These are phyloP conservation scores for Wickerhamiella sergipiensis DNA, from an alignment of 805 yeast genomes.

Conservation along the genomic window DNA sequence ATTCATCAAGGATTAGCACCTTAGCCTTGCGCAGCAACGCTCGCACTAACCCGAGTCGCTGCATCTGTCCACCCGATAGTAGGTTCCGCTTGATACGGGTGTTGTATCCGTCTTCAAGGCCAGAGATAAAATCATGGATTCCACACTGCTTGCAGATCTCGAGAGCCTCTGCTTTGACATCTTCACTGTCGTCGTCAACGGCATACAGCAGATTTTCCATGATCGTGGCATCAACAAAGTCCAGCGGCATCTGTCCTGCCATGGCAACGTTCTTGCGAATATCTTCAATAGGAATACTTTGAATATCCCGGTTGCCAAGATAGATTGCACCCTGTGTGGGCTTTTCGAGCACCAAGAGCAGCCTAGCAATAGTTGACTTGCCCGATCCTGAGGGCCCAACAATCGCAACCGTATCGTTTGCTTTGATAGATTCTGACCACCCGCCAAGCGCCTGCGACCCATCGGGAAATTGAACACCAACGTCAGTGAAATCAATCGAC, in stretches of 20 bases:
- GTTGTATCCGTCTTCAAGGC: slow-evolving; percentile 43
- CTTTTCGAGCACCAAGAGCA: slow-evolving; percentile 43
- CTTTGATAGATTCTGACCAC: slow-evolving; percentile 30
- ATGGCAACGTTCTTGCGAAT: slow-evolving; percentile 45
- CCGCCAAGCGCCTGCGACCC: slow-evolving; percentile 26
- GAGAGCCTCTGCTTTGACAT: slow-evolving; percentile 1
- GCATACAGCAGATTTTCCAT: slow-evolving; percentile 41
- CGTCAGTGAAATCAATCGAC: slow-evolving; percentile 4
- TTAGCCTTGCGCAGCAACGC: slow-evolving; percentile 58
- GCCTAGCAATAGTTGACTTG: slow-evolving; percentile 58
- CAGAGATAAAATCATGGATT: slow-evolving; percentile 38
- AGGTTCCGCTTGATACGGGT: slow-evolving; percentile 39
- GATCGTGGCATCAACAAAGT: slow-evolving; percentile 60
- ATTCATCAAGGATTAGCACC: slow-evolving; percentile 65
- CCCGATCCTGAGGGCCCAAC: slow-evolving; percentile 89
- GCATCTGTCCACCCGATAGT: slow-evolving; percentile 86
- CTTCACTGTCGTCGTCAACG: neutral
- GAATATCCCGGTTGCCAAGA: slow-evolving; percentile 37
- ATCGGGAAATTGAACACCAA: slow-evolving; percentile 9
- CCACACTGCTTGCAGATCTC: slow-evolving; percentile 32
- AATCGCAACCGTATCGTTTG: slow-evolving; percentile 46
- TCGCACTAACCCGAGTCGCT: slow-evolving; percentile 71
- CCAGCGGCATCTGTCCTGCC: slow-evolving; percentile 59
- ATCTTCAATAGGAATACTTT: slow-evolving; percentile 31
- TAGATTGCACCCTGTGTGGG: slow-evolving; percentile 29